Evolutionary conservation across 2,329 filamentous ascomycete genomes (phyloP).

Genomic region (Apiospora kogelbergensis): DNA sequence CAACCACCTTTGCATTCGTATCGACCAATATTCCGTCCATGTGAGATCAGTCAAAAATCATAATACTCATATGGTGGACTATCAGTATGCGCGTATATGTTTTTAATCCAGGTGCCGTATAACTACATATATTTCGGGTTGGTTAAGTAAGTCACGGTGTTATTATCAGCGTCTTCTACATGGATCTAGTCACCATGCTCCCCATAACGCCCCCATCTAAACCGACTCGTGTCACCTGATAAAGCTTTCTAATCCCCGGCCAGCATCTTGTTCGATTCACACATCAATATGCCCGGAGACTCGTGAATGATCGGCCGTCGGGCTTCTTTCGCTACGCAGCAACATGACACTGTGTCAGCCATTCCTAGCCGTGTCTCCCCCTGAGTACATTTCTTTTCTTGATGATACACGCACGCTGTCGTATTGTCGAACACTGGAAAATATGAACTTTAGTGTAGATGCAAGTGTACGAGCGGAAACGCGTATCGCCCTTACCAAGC

Average conservation of each 20-base stretch:
- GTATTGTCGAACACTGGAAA: background rate
- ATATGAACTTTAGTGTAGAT: background rate
- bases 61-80: background rate
- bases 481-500: background rate
- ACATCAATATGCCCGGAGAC: background rate
- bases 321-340: background rate
- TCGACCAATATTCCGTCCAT: background rate
- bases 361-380: background rate
- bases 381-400: background rate
- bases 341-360: background rate
- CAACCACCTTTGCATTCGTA: background rate
- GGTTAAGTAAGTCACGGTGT: background rate
- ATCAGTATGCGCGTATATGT: background rate
- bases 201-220: too few relatives aligned
- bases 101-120: background rate
- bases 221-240: background rate
- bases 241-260: background rate
- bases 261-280: background rate
- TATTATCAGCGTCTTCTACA: background rate
- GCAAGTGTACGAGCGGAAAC: background rate
- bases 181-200: too few relatives aligned
- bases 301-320: background rate
- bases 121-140: background rate
- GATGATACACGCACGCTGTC: background rate
- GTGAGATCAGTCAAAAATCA: background rate